Base-by-base conservation (phyloP, 2,329 filamentous ascomycete genomes). In the Botryotinia calthae region DNA sequence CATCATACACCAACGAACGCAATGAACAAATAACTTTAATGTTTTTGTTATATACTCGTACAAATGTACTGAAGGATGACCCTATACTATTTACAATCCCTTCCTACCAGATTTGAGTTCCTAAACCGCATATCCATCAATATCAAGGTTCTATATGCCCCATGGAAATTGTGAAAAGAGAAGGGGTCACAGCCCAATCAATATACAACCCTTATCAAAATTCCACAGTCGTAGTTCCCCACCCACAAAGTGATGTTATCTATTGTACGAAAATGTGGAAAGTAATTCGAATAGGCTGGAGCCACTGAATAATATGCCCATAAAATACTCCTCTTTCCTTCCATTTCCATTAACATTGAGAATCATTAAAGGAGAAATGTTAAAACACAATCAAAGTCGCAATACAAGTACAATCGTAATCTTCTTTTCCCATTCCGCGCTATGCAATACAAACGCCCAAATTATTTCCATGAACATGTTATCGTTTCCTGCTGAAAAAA, bases 191-290 rank as follows among this genome's bases (percentile, higher is more conserved):
- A 56, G 65, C 34, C 65, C 48, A 67, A 22, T 42, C 48, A 67
- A 31, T 25, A 54, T 42, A 67, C 65, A 42, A 67, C 65, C 44
- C 65, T 67, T n/a, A 56, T 67, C 48, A 42, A 67, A 40, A 56
- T 22, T 18, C n/a, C 48, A 67, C 34, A 56, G 65, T 67, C 65
- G 65, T 54, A 67, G 34, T 67, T 56, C 48, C 34, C 65, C 65
- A 67, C 65, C 65, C 34, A 31, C 65, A 67, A 67, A 67, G 48
- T 56, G 65, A 67, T 67, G 48, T 67, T 56, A 42, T 67, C 48
- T 31, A 56, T 42, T 12, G 64, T 7, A 34, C 5, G 18, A 48
- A 34, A 63, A 51, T 37, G 42, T 28, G 14, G 18, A 44, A 70
- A 70, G 58, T 8, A 37, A 46, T 10, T 59, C 18, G 67, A 46